A percentile compares a stretch with the other conserved stretches of the same genome.
phyloP scores from a whole-genome alignment of 2,329 filamentous ascomycete species.

The Gnomoniopsis sp. region DNA sequence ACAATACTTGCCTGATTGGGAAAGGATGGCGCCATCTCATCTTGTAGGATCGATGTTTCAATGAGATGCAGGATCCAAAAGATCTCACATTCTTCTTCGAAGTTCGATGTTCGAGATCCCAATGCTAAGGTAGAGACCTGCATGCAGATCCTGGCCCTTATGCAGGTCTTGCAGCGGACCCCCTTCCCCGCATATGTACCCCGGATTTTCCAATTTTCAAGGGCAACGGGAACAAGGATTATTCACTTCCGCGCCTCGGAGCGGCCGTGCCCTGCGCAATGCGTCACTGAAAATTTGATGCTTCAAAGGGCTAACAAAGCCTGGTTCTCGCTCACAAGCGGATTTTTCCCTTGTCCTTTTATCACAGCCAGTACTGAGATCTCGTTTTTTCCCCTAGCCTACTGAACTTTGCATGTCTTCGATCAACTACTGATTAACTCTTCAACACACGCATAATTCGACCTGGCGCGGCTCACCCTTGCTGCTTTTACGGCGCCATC shows the following conservation, averaged over 20 bases:
- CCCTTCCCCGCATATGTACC: conserved; percentile 7
- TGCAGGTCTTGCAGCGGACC: neutral
- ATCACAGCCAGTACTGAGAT: neutral
- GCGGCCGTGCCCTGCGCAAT: neutral
- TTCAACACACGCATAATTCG: no score
- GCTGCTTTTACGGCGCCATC: neutral
- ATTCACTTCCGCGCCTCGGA: conserved; percentile 6
- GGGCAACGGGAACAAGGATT: neutral
- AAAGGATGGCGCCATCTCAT: no score
- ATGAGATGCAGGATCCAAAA: no score
- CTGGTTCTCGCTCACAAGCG: neutral
- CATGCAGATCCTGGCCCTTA: neutral
- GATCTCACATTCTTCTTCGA: no score
- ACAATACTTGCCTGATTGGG: no score
- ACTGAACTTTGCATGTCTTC: neutral
- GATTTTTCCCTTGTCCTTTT: neutral
- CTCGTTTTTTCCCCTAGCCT: neutral
- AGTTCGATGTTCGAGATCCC: no score
- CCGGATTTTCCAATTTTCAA: neutral
- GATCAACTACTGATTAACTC: no score
- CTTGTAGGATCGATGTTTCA: no score
- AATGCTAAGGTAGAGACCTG: neutral
- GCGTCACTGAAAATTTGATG: conserved; percentile 17
- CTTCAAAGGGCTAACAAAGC: neutral
- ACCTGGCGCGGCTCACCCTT: neutral